Percentiles rank a stretch among this genome's conserved stretches.
phyloP scores from a whole-genome alignment of 2,329 filamentous ascomycete species.

The Alternaria sp. region DNA sequence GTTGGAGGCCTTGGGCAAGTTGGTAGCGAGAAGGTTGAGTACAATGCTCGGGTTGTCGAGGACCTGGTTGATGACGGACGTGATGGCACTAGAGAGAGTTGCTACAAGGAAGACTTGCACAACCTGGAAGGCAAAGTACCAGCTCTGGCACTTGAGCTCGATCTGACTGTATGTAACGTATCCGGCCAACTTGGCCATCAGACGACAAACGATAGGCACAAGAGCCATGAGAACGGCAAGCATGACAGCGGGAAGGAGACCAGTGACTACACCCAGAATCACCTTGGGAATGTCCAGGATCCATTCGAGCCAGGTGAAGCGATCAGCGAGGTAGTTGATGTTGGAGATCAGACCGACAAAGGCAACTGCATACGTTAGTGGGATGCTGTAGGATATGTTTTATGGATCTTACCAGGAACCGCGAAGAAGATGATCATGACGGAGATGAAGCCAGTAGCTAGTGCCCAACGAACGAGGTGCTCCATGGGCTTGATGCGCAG shows the following conservation, averaged over 20 bases:
- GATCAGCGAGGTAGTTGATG: constrained; percentile 53
- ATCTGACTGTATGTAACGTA: constrained; percentile 55
- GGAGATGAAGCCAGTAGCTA: constrained; percentile 51
- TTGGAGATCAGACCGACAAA: constrained; percentile 56
- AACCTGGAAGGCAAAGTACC: constrained; percentile 91
- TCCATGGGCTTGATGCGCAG: constrained; percentile 50
- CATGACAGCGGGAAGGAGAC: constrained; percentile 54
- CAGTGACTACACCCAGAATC: constrained; percentile 57
- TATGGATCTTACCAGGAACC: constrained; percentile 42
- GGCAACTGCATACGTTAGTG: constrained; percentile 44
- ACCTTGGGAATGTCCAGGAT: constrained; percentile 52
- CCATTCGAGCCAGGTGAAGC: constrained; percentile 52
- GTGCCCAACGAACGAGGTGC: constrained; percentile 38
- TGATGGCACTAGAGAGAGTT: constrained; percentile 81
- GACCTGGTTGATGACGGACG: constrained; percentile 64
- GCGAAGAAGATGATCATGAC: constrained; percentile 57
- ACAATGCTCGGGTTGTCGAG: constrained; percentile 67
- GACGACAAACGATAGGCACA: constrained; percentile 54
- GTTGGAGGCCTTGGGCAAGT: constrained; percentile 86
- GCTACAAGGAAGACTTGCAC: constrained; percentile 94
- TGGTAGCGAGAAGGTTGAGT: constrained; percentile 71
- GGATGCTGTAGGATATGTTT: neutral
- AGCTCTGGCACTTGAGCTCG: constrained; percentile 83
- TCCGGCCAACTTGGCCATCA: constrained; percentile 50
- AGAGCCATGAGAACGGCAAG: constrained; percentile 56